These are phyloP conservation scores for Sarcocystis neurona DNA, from an alignment of 169 alveolate genomes.

Conservation along the genomic window DNA sequence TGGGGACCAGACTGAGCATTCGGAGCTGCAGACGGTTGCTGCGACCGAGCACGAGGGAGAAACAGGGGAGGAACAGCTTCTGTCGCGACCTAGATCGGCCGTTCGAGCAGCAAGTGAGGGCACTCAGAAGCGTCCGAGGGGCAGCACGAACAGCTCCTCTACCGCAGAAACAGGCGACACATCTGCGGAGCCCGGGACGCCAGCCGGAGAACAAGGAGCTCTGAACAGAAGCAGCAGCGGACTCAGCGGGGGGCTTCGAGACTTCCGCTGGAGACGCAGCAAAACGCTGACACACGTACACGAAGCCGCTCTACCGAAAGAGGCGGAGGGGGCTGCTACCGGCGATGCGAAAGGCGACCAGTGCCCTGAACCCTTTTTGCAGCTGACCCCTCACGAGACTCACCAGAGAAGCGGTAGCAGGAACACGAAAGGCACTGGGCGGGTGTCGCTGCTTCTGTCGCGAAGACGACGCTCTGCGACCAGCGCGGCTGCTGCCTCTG, in stretches of 20 bases:
- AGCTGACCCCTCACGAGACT: too few species aligned
- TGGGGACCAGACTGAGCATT: too few species aligned
- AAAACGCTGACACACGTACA: not conserved
- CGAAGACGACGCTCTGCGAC: not conserved
- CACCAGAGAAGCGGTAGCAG: too few species aligned
- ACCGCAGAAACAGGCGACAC: too few species aligned
- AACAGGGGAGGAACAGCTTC: too few species aligned
- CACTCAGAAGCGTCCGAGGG: not conserved
- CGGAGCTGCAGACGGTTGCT: too few species aligned
- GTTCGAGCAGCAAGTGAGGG: too few species aligned
- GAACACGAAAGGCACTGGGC: not conserved
- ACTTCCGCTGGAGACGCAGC: not conserved
- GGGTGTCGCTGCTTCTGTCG: not conserved
- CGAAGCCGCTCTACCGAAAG: not conserved
- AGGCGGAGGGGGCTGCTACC: not conserved
- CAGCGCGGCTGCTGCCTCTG: too few species aligned
- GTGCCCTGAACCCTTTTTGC: not conserved
- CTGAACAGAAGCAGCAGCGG: slow-evolving; percentile 31
- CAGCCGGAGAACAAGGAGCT: too few species aligned
- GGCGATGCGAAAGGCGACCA: not conserved
- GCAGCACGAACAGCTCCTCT: not conserved
- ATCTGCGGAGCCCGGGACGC: too few species aligned
- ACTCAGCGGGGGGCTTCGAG: not conserved
- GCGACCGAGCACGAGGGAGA: too few species aligned
- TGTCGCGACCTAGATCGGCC: too few species aligned